Conservation (phyloP, 192 early-diverging fungal species). For the Umbelopsis sp. region DNA sequence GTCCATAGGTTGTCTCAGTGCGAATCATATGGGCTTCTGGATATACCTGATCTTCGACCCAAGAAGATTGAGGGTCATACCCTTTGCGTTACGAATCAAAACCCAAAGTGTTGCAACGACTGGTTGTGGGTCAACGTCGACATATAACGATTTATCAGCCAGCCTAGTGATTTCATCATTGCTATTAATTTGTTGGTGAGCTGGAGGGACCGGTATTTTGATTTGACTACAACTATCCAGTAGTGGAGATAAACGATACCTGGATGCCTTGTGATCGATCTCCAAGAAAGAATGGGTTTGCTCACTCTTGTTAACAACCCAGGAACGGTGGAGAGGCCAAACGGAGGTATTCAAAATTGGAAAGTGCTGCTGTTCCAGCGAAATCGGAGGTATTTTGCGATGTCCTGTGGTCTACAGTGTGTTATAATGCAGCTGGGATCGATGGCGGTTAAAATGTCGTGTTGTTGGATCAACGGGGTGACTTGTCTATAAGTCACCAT, state of each 20-base stretch:
- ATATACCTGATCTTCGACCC: constrained; percentile 28
- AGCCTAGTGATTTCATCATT: constrained; percentile 14
- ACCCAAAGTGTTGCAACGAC: constrained; percentile 34
- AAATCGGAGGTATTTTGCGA: constrained; percentile 35
- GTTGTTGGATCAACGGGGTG: constrained; percentile 12
- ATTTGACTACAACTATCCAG: neutral
- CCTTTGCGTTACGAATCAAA: constrained; percentile 22
- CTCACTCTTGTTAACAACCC: neutral
- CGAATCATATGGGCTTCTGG: too few relatives aligned
- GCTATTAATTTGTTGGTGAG: constrained; percentile 4
- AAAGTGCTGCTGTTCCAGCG: constrained; percentile 26
- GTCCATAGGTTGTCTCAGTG: too few relatives aligned
- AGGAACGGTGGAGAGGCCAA: constrained; percentile 14
- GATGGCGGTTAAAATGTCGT: constrained; percentile 34
- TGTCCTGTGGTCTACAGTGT: constrained; percentile 25
- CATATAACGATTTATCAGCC: constrained; percentile 26
- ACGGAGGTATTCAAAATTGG: constrained; percentile 26
- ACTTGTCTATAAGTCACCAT: constrained; percentile 32
- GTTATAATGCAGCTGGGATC: constrained; percentile 42
- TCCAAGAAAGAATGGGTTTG: too few relatives aligned
- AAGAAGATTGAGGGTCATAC: constrained; percentile 31
- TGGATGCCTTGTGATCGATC: neutral
- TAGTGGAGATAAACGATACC: constrained; percentile 12
- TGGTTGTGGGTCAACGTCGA: constrained; percentile 30
- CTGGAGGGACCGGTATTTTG: neutral